A percentile compares a stretch with the other conserved stretches of the same genome.
phyloP scores from a whole-genome alignment of 2,329 filamentous ascomycete species.

The Pseudogymnoascus sp. region DNA sequence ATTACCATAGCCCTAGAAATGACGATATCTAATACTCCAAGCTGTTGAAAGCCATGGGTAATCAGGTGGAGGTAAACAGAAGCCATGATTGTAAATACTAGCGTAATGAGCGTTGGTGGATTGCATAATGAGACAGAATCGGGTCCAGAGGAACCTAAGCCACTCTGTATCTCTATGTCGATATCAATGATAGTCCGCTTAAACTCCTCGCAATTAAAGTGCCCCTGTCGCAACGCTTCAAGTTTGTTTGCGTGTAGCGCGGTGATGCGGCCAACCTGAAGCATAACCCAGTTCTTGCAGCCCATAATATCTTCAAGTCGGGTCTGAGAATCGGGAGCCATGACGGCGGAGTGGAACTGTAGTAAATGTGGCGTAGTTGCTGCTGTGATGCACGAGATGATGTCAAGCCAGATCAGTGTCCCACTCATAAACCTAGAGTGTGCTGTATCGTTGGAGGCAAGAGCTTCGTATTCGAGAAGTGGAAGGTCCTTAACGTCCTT shows the following conservation, averaged over 20 bases:
- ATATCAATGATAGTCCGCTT: conserved; percentile 15
- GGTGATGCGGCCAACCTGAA: conserved; percentile 46
- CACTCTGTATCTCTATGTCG: conserved; percentile 16
- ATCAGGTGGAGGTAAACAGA: conserved; percentile 23
- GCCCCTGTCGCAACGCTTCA: conserved; percentile 28
- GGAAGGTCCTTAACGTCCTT: conserved; percentile 8
- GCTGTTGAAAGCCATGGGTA: conserved; percentile 15
- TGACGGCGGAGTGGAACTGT: conserved; percentile 33
- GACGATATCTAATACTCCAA: conserved; percentile 13
- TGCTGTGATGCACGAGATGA: conserved; percentile 41
- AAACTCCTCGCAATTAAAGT: conserved; percentile 13
- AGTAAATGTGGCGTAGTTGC: conserved; percentile 35
- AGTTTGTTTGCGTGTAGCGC: conserved; percentile 49
- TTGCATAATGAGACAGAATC: conserved; percentile 7
- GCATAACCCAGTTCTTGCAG: conserved; percentile 48
- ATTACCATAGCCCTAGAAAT: conserved; percentile 18
- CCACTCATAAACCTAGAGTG: conserved; percentile 39
- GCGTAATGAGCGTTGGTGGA: conserved; percentile 16
- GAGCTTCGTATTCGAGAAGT: conserved; percentile 18
- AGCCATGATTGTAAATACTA: conserved; percentile 19
- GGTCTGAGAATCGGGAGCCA: conserved; percentile 30
- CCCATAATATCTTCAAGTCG: conserved; percentile 44
- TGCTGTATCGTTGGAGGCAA: conserved; percentile 37
- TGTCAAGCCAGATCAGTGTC: conserved; percentile 41
- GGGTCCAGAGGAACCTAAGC: conserved; percentile 13